Percentiles rank a stretch among this genome's conserved stretches.
Conservation (phyloP, 2,329 filamentous ascomycete species). For the Pseudodiploospora longispora region DNA sequence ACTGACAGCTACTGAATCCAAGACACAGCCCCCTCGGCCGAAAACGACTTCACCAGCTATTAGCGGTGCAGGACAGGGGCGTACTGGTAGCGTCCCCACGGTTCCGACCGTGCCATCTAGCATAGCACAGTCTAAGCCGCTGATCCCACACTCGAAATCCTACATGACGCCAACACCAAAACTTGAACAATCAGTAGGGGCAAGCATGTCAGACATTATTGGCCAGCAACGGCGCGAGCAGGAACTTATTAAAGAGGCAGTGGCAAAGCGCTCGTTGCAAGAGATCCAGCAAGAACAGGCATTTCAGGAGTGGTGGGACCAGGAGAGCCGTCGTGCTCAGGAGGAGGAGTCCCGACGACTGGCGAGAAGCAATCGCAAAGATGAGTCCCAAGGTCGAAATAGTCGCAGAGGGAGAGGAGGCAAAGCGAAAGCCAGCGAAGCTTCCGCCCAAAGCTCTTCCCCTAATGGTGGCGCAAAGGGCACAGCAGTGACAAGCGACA, state of each 20-base stretch:
- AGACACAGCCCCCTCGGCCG: slow-evolving; percentile 30
- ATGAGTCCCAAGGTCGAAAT: slow-evolving; percentile 20
- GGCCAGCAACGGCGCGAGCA: slow-evolving; percentile 81
- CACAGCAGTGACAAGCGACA: slow-evolving; percentile 1
- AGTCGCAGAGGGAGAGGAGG: slow-evolving; percentile 20
- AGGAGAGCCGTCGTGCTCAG: slow-evolving; percentile 66
- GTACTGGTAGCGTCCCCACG: slow-evolving; percentile 26
- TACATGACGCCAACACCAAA: slow-evolving; percentile 51
- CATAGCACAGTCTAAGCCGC: slow-evolving; percentile 28
- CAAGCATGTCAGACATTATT: slow-evolving; percentile 83
- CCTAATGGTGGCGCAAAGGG: slow-evolving; percentile 10
- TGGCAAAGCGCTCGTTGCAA: slow-evolving; percentile 78
- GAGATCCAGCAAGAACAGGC: slow-evolving; percentile 97
- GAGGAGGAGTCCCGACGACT: slow-evolving; percentile 46
- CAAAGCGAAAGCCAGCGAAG: slow-evolving; percentile 15
- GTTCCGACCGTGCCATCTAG: slow-evolving; percentile 18
- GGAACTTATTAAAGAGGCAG: slow-evolving; percentile 70
- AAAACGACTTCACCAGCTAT: slow-evolving; percentile 55
- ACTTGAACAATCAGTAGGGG: slow-evolving; percentile 54
- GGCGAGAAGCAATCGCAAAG: slow-evolving; percentile 33
- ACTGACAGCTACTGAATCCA: slow-evolving; percentile 34
- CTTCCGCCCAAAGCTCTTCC: slow-evolving; percentile 11
- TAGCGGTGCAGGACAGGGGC: slow-evolving; percentile 50
- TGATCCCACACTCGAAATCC: slow-evolving; percentile 53
- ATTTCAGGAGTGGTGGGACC: slow-evolving; percentile 95